A percentile compares a stretch with the other conserved stretches of the same genome.
phyloP scores from a whole-genome alignment of 192 early-diverging fungal species.

The Backusella parvicylindrica region DNA sequence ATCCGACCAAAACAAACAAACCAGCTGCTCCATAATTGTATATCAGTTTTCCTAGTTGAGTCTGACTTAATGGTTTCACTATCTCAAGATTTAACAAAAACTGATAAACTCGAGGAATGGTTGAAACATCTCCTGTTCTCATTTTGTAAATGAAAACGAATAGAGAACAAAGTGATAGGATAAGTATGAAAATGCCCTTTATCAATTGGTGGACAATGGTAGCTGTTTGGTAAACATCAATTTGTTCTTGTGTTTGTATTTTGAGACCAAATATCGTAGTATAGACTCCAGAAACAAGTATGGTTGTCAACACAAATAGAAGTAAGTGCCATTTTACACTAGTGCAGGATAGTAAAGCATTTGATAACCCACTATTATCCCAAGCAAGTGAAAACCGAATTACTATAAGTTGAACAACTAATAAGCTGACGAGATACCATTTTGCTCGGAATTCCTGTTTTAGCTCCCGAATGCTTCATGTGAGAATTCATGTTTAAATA shows the following conservation, averaged over 20 bases:
- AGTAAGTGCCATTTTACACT: slow-evolving; percentile 26
- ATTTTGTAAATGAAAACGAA: slow-evolving; percentile 33
- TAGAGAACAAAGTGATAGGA: neutral
- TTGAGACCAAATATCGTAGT: neutral
- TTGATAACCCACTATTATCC: slow-evolving; percentile 39
- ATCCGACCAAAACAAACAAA: slow-evolving; percentile 19
- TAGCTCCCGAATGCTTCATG: neutral
- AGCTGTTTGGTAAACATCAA: slow-evolving; percentile 11
- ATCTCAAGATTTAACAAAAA: slow-evolving; percentile 5
- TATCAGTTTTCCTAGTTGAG: slow-evolving; percentile 27
- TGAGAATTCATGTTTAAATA: neutral
- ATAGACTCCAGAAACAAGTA: neutral
- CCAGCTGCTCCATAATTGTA: slow-evolving; percentile 30
- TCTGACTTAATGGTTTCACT: slow-evolving; percentile 9
- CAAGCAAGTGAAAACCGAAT: slow-evolving; percentile 40
- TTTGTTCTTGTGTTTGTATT: neutral
- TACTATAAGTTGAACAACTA: slow-evolving; percentile 26
- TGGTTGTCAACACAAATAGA: neutral
- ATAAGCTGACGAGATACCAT: neutral
- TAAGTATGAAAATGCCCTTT: neutral
- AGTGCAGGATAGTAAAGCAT: neutral
- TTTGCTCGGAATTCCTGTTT: neutral
- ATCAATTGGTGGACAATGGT: slow-evolving; percentile 7
- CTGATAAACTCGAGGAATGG: slow-evolving; percentile 13
- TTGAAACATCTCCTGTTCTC: slow-evolving; percentile 2